Evolutionary conservation across 2,329 filamentous ascomycete genomes (phyloP).

Genomic region (Pseudocercospora macadamiae): DNA sequence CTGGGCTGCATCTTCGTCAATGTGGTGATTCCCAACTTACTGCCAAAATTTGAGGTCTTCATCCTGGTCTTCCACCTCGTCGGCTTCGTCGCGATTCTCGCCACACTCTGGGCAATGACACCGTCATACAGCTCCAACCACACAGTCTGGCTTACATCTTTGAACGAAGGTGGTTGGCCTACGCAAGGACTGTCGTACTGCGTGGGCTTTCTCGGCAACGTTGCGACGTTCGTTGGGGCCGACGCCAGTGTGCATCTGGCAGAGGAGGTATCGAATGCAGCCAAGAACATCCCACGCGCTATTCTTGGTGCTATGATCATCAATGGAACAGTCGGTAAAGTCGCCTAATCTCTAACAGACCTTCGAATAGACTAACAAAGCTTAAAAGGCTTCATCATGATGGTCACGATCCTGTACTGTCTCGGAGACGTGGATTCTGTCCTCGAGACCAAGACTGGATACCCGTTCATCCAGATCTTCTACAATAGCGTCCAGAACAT

Average conservation of each 20-base stretch:
- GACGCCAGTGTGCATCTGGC: slow-evolving; percentile 53
- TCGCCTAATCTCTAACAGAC: too few relatives aligned
- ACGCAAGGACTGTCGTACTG: slow-evolving; percentile 40
- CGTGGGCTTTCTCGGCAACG: slow-evolving; percentile 40
- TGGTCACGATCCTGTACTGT: slow-evolving; percentile 50
- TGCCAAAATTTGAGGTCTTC: slow-evolving; percentile 47
- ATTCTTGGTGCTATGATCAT: slow-evolving; percentile 53
- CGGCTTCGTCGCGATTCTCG: slow-evolving; percentile 58
- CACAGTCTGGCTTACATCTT: slow-evolving; percentile 36
- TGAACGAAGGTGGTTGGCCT: slow-evolving; percentile 39
- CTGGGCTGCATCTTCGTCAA: slow-evolving; percentile 48
- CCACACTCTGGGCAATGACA: slow-evolving; percentile 45
- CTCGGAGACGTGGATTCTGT: slow-evolving; percentile 46
- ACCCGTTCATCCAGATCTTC: slow-evolving; percentile 58
- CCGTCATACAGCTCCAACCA: slow-evolving; percentile 29
- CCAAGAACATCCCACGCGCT: slow-evolving; percentile 50
- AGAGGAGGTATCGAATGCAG: slow-evolving; percentile 55
- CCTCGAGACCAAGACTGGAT: slow-evolving; percentile 48
- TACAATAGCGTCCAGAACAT: slow-evolving; percentile 48
- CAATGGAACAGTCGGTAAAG: slow-evolving; percentile 53
- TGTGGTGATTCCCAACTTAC: slow-evolving; percentile 51
- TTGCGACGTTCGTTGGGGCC: slow-evolving; percentile 42
- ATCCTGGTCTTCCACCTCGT: slow-evolving; percentile 52
- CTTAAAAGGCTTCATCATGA: slow-evolving; percentile 49
- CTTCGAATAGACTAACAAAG: too few relatives aligned